Evolutionary conservation across 2,329 filamentous ascomycete genomes (phyloP).

Genomic region (Colletotrichum lindemuthianum): DNA sequence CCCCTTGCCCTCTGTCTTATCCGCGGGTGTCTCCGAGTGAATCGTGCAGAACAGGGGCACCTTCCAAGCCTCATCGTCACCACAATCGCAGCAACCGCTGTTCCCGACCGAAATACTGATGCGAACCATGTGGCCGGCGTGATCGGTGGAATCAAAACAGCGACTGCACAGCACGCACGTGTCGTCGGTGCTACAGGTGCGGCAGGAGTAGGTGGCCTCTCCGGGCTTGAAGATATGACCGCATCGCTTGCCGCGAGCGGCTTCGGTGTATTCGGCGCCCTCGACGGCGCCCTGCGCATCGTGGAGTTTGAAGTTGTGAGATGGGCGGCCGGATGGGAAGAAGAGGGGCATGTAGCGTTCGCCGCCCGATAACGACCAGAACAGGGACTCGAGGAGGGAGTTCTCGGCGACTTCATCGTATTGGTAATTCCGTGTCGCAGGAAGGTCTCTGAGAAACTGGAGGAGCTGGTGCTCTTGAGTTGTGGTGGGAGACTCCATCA

Average conservation of each 20-base stretch:
- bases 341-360: constrained; percentile 80
- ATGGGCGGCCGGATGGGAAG: constrained; percentile 80
- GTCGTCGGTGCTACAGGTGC: constrained; percentile 93
- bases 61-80: constrained; percentile 94
- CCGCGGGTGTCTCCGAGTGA: constrained; percentile 73
- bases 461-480: constrained; percentile 85
- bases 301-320: constrained; percentile 77
- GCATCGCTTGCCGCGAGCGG: constrained; percentile 90
- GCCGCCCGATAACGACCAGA: constrained; percentile 84
- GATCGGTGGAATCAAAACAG: constrained; percentile 95
- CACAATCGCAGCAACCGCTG: constrained; percentile 96
- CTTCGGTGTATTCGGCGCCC: constrained; percentile 93
- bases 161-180: constrained; percentile 94
- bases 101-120: constrained; percentile 90
- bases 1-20: constrained; percentile 68
- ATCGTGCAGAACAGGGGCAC: constrained; percentile 91
- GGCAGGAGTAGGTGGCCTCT: constrained; percentile 93
- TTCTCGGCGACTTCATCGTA: constrained; percentile 78
- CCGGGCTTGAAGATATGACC: constrained; percentile 97
- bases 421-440: constrained; percentile 76
- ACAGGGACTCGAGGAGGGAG: constrained; percentile 81
- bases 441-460: constrained; percentile 81
- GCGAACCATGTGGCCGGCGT: constrained; percentile 90
- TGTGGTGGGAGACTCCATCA: constrained; percentile 66
- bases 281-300: constrained; percentile 92